Evolutionary conservation across 2,329 filamentous ascomycete genomes (phyloP).

Genomic region (Trichoderma polysporum): DNA sequence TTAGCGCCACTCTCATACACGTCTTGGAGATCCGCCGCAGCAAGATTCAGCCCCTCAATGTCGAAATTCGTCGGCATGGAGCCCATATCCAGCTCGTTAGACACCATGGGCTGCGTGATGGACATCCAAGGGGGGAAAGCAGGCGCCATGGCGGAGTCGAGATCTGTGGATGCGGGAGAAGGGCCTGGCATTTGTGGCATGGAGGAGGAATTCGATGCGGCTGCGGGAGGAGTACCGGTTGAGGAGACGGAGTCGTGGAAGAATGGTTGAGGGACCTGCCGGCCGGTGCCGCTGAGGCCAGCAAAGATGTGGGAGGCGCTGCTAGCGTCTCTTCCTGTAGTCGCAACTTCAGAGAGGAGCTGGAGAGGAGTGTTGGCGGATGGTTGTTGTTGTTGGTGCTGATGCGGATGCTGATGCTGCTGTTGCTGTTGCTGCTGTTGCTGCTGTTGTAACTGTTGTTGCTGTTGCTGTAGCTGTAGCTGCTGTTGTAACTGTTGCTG

Average conservation of each 20-base stretch:
- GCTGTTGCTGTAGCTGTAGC: constrained; percentile 25
- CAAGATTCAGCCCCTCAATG: constrained; percentile 32
- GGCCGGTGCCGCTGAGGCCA: constrained; percentile 27
- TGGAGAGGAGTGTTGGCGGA: constrained; percentile 54
- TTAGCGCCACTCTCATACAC: constrained; percentile 37
- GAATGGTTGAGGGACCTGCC: constrained; percentile 36
- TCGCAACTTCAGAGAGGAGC: constrained; percentile 58
- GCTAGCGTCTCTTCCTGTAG: constrained; percentile 43
- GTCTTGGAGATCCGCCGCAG: constrained; percentile 28
- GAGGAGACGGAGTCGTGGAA: constrained; percentile 37
- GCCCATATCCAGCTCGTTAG: constrained; percentile 24
- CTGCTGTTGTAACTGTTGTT: constrained; percentile 23
- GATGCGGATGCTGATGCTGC: constrained; percentile 24
- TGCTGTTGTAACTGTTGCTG: constrained; percentile 24
- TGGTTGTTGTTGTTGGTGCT: constrained; percentile 24
- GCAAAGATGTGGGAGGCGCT: constrained; percentile 25
- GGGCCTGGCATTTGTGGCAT: constrained; percentile 5
- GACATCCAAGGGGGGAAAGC: constrained; percentile 25
- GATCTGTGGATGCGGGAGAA: constrained; percentile 21
- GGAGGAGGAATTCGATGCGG: neutral
- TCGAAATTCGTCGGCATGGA: constrained; percentile 32
- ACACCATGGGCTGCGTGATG: constrained; percentile 6
- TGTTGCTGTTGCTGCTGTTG: constrained; percentile 25
- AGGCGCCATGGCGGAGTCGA: constrained; percentile 31
- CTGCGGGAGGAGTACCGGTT: constrained; percentile 20